Base-by-base conservation (phyloP, 257 asterid species). In the Penstemon davidsonii region DNA sequence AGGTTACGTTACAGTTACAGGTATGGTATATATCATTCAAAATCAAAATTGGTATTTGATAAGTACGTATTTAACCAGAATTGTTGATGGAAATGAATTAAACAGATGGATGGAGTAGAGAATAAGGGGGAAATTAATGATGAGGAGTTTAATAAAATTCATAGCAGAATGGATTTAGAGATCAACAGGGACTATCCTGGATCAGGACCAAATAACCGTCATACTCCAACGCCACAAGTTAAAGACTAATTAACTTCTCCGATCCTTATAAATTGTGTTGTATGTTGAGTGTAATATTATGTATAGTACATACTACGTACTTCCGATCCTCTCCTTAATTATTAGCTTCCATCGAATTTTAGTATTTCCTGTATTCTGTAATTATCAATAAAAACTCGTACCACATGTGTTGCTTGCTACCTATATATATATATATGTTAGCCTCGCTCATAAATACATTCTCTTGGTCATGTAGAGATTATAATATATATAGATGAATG, bases 161-260 rank as follows among this genome's bases (percentile, higher is more conserved):
- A 41, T 8, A 37, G 77, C 5, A 78, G 77, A 53, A 75, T 81
- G 77, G 81, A 81, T 64, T 57, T 78, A 0, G 79, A 81, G 69
- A 56, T 75, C 52, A 78, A 69, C 41, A 43, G 79, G 25, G 83
- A 81, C 9, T 81, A 81, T 57, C 77, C 79, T 5, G 83, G 83
- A 72, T 65, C 81, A 1, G 81, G 80, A 78, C 83, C 86, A 13
- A 81, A 75, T 36, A 81, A 72, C 10, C 79, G 77, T 6, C 86
- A 75, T 47, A 81, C 83, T 13, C 85, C 85, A 57, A 59, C 68
- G 60, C 81, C 82, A 5, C 82, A 74, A 3, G 45, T 72, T 43
- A 74, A 71, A 71, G 80, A 73, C 15, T 78, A 64, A 64, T 55
- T 43, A 43, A 0, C 18, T 15, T 15, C 18, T 15, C 18, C 18